These are phyloP conservation scores for Piedraia hortae DNA, from an alignment of 2,329 filamentous ascomycete species.

Conservation along the genomic window DNA sequence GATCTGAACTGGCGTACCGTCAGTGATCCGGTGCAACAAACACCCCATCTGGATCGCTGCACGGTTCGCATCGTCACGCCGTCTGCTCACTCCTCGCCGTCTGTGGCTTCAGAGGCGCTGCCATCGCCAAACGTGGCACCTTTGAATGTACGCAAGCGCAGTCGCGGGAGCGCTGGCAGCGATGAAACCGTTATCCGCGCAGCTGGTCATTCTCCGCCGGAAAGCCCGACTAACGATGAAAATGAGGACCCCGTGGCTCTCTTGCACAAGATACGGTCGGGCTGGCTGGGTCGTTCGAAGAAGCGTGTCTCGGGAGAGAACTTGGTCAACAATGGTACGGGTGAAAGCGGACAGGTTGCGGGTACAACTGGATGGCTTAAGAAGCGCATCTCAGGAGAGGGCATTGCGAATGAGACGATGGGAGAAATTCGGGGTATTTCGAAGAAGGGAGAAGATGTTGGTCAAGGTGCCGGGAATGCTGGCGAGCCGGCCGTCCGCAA, in stretches of 20 bases:
- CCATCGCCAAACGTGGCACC: constrained; percentile 23
- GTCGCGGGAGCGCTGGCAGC: constrained; percentile 8
- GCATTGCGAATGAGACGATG: too few species aligned
- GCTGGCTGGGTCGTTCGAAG: constrained; percentile 17
- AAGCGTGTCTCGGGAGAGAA: constrained; percentile 3
- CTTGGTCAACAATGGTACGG: constrained; percentile 3
- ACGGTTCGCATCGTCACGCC: constrained; percentile 31
- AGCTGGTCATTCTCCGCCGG: constrained; percentile 4
- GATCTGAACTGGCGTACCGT: constrained; percentile 15
- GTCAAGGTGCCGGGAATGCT: constrained; percentile 9
- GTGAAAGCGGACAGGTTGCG: constrained; percentile 5
- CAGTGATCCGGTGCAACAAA: constrained; percentile 15
- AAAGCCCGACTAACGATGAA: constrained; percentile 9
- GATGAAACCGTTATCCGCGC: constrained; percentile 3
- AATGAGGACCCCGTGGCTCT: constrained; percentile 5
- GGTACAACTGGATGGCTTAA: too few species aligned
- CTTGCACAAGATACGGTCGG: constrained; percentile 18
- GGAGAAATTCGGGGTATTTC: too few species aligned
- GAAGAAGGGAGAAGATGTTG: too few species aligned
- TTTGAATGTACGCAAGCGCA: constrained; percentile 27
- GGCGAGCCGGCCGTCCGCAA: constrained; percentile 20
- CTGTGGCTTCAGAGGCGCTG: too few species aligned
- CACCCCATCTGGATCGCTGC: constrained; percentile 11
- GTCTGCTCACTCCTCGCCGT: too few species aligned
- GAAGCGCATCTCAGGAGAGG: too few species aligned